These are phyloP conservation scores for Phytomonas francai DNA, from an alignment of 208 protist genomes.

Conservation along the genomic window DNA sequence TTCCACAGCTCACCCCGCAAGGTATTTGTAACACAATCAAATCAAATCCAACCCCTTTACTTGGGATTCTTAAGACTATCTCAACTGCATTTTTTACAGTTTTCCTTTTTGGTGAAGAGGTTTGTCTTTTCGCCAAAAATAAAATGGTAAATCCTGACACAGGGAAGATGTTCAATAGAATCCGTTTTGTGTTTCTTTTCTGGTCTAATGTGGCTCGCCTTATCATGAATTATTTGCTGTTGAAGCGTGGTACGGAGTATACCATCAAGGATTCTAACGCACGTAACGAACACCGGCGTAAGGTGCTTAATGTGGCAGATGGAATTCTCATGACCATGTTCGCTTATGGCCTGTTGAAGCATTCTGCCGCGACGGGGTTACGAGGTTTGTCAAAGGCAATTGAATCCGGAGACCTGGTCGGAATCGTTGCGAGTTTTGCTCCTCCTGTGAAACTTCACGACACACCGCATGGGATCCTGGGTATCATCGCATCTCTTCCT, in stretches of 20 bases:
- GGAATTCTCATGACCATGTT: slow-evolving; percentile 61
- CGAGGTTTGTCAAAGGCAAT: slow-evolving; percentile 27
- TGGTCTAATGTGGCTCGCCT: slow-evolving; percentile 74
- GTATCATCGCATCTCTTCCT: slow-evolving; percentile 54
- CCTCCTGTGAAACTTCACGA: slow-evolving; percentile 39
- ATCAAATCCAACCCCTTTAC: slow-evolving; percentile 25
- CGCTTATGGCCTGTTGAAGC: slow-evolving; percentile 64
- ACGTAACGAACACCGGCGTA: slow-evolving; percentile 44
- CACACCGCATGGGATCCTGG: slow-evolving; percentile 64
- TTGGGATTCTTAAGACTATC: slow-evolving; percentile 43
- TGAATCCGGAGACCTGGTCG: slow-evolving; percentile 28
- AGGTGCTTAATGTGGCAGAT: slow-evolving; percentile 48
- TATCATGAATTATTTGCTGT: slow-evolving; percentile 49
- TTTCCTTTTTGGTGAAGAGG: slow-evolving; percentile 71
- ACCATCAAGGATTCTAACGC: slow-evolving; percentile 34
- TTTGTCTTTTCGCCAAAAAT: slow-evolving; percentile 48
- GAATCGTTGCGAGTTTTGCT: slow-evolving; percentile 49
- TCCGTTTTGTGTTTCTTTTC: slow-evolving; percentile 78
- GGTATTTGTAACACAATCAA: slow-evolving; percentile 32
- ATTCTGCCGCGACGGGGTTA: slow-evolving; percentile 38
- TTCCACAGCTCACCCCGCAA: slow-evolving; percentile 38
- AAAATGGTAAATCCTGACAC: slow-evolving; percentile 26
- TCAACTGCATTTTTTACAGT: slow-evolving; percentile 61
- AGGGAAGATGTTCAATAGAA: slow-evolving; percentile 41
- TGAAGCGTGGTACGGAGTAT: slow-evolving; percentile 37